These are phyloP conservation scores for Cephalotrichum gorgonifer DNA, from an alignment of 2,329 filamentous ascomycete genomes.

Conservation along the genomic window DNA sequence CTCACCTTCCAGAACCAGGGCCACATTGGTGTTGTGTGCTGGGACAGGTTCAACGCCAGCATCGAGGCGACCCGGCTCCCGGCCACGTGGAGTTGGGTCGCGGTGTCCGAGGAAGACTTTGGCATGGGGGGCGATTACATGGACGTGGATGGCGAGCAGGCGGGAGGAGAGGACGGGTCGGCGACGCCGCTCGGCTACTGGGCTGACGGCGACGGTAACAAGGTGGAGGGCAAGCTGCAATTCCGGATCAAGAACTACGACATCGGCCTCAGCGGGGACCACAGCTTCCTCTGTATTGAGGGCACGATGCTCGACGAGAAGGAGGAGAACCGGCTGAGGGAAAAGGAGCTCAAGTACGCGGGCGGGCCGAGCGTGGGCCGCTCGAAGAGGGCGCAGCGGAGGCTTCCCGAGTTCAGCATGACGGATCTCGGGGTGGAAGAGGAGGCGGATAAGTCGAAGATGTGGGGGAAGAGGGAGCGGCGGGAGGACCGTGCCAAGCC, in stretches of 20 bases:
- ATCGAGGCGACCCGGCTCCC: constrained; percentile 72
- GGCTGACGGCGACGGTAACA: constrained; percentile 59
- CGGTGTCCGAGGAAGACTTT: neutral
- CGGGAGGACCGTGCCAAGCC: neutral
- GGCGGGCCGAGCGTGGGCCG: constrained; percentile 14
- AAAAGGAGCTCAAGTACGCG: constrained; percentile 30
- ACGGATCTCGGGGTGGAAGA: constrained; percentile 41
- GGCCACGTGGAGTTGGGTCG: constrained; percentile 66
- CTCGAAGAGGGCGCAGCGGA: constrained; percentile 14
- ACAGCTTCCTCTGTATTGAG: constrained; percentile 75
- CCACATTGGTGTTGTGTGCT: constrained; percentile 80
- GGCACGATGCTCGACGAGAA: constrained; percentile 70
- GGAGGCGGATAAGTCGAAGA: constrained; percentile 23
- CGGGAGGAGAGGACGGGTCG: neutral
- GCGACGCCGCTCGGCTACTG: constrained; percentile 49
- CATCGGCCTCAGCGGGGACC: constrained; percentile 61
- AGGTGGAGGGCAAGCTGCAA: constrained; percentile 57
- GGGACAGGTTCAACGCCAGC: constrained; percentile 84
- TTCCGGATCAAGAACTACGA: constrained; percentile 84
- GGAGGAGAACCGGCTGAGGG: constrained; percentile 49
- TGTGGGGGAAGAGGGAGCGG: neutral
- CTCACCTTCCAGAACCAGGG: constrained; percentile 83
- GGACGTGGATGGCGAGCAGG: neutral
- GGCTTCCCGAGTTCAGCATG: constrained; percentile 43
- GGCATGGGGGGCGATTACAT: neutral